phyloP scores from a whole-genome alignment of 495 filamentous ascomycete genomes.

The Talaromyces trachyspermus region DNA sequence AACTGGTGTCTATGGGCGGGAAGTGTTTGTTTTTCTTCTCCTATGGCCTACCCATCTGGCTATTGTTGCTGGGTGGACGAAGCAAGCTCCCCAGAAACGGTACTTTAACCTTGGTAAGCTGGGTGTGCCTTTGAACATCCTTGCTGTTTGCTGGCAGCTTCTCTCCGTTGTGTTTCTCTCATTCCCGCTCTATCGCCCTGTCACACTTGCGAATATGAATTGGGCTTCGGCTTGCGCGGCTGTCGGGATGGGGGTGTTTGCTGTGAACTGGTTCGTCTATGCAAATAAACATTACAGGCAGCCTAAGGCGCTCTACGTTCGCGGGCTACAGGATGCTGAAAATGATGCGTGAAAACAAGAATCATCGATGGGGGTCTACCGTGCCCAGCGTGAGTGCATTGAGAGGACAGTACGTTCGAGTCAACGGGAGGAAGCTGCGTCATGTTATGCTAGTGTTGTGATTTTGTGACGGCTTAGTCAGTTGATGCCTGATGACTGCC shows the following conservation, averaged over 20 bases:
- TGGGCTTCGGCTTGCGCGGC: conserved; percentile 13
- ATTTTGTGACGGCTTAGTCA: no score
- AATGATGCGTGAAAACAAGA: no score
- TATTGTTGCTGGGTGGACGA: not conserved
- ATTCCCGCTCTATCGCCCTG: conserved; percentile 20
- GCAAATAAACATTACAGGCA: not conserved
- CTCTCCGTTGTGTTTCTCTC: conserved; percentile 22
- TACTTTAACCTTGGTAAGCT: conserved; percentile 4
- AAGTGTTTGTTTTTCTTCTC: not conserved
- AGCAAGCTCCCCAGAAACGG: not conserved
- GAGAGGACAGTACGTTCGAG: no score
- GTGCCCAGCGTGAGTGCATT: no score
- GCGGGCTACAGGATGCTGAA: no score
- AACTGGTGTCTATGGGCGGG: not conserved
- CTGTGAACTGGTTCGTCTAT: not conserved
- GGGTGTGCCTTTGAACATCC: conserved; percentile 21
- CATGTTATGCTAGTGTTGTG: no score
- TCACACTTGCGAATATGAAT: conserved; percentile 38
- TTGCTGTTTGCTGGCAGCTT: conserved; percentile 14
- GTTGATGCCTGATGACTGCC: no score
- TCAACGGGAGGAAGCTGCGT: no score
- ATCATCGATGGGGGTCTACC: no score
- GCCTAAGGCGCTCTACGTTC: no score
- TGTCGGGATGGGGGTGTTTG: not conserved
- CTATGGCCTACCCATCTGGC: conserved; percentile 5